Base-by-base conservation (phyloP, 768 basidiomycete genomes). In the Nidula microcarpa region DNA sequence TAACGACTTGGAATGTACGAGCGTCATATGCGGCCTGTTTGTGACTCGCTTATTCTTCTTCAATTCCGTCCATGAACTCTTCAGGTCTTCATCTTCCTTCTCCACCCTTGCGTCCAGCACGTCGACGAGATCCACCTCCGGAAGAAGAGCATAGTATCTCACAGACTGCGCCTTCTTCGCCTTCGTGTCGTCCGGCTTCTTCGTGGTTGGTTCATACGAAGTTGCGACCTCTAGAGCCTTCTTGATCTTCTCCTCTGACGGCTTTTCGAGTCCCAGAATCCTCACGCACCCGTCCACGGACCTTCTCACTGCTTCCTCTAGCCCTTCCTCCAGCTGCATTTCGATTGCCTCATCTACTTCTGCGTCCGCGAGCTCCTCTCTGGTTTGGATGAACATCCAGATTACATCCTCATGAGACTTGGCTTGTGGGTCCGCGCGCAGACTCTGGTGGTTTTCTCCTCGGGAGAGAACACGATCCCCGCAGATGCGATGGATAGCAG, bases 361-460 rank as follows among this genome's bases (percentile, higher is more conserved):
- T 9, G 48, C 35, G 3, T 55, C 48, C 5, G 76, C 67, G 6
- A 98, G 84, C 57, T 81, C 77, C 57, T 94, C 82, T 0, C 74
- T 66, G n/a, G 70, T 56, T 23, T 69, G 72, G 50, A 98, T 70
- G 72, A 99, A 98, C 68, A 74, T 76, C 84, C 86, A 85, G n/a
- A 98, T 67, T 16, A 95, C 81, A 5, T 81, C 75, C 67, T 97
- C 94, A 68, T 98, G 91, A 30, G 68, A 60, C 51, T 77, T 79
- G 14, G 69, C 64, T 13, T 64, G 52, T 4, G 51, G 49, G 56
- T 86, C 83, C 0, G 86, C 84, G 36, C 78, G 82, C 0, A 99
- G 80, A 0, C 82, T 80, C 65, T 98, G 89, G 72, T 99, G 97
- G 56, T 88, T 90, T 4, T 83, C 79, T 0, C 96, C 97, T 4